Evolutionary conservation across 2,329 filamentous ascomycete genomes (phyloP).

Genomic region (Alternaria postmessia): DNA sequence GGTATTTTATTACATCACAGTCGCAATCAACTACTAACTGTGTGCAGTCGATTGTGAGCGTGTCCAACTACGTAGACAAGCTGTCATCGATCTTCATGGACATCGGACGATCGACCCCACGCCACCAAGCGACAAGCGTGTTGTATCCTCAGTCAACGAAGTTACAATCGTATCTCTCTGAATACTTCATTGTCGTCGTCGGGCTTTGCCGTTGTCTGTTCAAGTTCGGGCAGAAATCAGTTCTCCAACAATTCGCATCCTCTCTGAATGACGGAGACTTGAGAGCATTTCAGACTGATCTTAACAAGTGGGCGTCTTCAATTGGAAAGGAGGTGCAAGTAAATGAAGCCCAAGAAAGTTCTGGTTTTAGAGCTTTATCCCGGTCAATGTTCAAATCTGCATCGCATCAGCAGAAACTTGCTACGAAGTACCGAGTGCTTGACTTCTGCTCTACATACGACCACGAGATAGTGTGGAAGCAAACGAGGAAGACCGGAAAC

Average conservation of each 20-base stretch:
- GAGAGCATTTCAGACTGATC: constrained; percentile 43
- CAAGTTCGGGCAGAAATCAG: constrained; percentile 45
- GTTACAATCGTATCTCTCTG: constrained; percentile 47
- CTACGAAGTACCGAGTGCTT: constrained; percentile 42
- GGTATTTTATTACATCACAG: constrained; percentile 36
- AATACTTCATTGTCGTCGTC: constrained; percentile 56
- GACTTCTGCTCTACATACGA: constrained; percentile 55
- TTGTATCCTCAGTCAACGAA: constrained; percentile 52
- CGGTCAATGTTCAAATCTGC: constrained; percentile 19
- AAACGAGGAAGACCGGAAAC: constrained; percentile 53
- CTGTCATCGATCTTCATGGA: constrained; percentile 53
- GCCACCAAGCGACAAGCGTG: constrained; percentile 52
- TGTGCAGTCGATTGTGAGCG: constrained; percentile 41
- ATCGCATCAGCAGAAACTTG: constrained; percentile 25
- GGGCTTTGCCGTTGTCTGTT: constrained; percentile 51
- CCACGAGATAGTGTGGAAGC: constrained; percentile 54
- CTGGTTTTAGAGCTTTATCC: constrained; percentile 31
- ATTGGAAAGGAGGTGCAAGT: too few species aligned
- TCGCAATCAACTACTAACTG: constrained; percentile 16
- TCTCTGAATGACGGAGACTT: constrained; percentile 46
- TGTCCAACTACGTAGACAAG: constrained; percentile 51
- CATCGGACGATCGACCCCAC: constrained; percentile 50
- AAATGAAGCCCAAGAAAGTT: constrained; percentile 41
- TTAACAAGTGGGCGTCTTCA: constrained; percentile 50
- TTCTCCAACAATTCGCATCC: constrained; percentile 41